Base-by-base conservation (phyloP, 2,329 filamentous ascomycete species). In the Colletotrichum sp. region DNA sequence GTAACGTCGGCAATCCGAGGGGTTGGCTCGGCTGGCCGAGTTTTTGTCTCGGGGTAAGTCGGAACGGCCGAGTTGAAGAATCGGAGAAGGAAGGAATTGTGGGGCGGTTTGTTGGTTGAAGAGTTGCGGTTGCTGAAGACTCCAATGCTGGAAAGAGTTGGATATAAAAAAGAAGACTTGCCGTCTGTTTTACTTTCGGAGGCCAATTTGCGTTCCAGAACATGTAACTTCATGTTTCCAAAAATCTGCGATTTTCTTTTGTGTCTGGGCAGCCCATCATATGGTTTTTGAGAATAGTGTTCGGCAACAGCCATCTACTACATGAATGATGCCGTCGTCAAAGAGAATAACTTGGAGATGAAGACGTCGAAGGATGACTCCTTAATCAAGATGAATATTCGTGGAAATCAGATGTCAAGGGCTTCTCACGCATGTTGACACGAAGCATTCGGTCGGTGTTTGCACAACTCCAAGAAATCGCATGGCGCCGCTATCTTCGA, bases 1-100 rank as follows among this genome's bases (percentile, higher is more conserved):
- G 68, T 73, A 68, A 65, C 70, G 48, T 75, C 73, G 73, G 70
- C 73, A 68, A 30, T 73, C 70, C 73, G 73, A 75, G 73, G 6
- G 12, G 16, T 10, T 14, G n/a, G 55, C 70, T 73, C 73, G 73
- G 73, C 26, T 52, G 26, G 70, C 73, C 73, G 73, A 75, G 63
- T 8, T 5, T 6, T 4, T 59, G 68, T 74, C 68, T 74, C 72
- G 72, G 72, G 26, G 71, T 21, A 9, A 10, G 18, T 36, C n/a
- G 36, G 61, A 68, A 16, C 21, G 18, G 30, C 60, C 32, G 60
- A 39, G 60, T n/a, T 60, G 57, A 60, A 60, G 57, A 30, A 60
- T 52, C 4, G 43, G 43, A 52, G n/a, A 52, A 52, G 43, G 43
- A 52, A 24, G 43, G n/a, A 52, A 52, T 52, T 52, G 10, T 52